Base-by-base conservation (phyloP, 768 basidiomycete species). In the Pleurotus djamor region DNA sequence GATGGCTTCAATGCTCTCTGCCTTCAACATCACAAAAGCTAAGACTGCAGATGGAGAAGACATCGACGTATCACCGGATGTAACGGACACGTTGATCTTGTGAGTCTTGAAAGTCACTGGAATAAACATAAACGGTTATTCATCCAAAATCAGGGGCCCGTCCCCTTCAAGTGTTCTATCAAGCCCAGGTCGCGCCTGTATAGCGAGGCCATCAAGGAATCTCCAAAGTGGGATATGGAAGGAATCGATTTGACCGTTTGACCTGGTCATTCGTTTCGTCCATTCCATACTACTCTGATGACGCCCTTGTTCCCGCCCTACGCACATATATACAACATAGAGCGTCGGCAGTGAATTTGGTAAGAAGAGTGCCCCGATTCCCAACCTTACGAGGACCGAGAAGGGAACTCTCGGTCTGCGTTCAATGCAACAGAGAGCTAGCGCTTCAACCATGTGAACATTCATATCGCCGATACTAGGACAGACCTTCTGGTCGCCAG, bases 1-100 rank as follows among this genome's bases (percentile, higher is more conserved):
- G 0, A 62, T 64, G 4, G 74, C 67, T 0, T 71, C 70, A 68
- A 70, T 76, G 16, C 50, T 76, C 1, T 72, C 75, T 0, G 68
- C 59, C 5, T 72, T 75, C 14, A 61, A 75, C 10, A 67, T 76
- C 48, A 65, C 68, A 5, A 74, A 72, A 54, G 60, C 66, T 3
- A 62, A 75, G 16, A 68, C 69, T 33, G 41, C 60, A 2, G 49
- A 62, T 17, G 63, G 61, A 5, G 32, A 43, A 6, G 62, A 62
- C 48, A 60, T 64, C 35, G 54, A 56, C 10, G 54, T 56, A n/a
- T 41, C 37, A 5, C 37, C 37, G 1, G 54, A 44, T 4, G 36
- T 56, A 17, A 43, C 54, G 17, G 54, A 56, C 38, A 44, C 37
- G 7, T 41, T 56, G 12, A 38, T 56, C 4, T 17, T 56, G 54